Percentiles rank a stretch among this genome's conserved stretches.
Conservation (phyloP, 352 stramenopile genomes). For the Globisporangium canariense region DNA sequence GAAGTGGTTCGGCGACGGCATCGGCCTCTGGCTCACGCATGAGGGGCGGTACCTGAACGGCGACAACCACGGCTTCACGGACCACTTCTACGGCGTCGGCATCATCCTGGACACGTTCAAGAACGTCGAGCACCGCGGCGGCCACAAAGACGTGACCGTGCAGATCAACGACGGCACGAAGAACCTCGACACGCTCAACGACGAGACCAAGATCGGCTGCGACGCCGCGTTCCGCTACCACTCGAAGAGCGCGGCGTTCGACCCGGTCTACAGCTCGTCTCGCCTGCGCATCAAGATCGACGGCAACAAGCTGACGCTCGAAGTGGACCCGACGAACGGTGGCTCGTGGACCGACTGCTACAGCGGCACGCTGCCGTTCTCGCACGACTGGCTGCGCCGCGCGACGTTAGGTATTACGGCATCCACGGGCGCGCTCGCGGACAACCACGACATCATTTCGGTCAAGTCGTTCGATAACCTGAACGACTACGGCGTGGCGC, state of each 20-base stretch:
- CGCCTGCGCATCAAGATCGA: slow-evolving; percentile 63
- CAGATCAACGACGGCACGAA: slow-evolving; percentile 79
- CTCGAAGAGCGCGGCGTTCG: slow-evolving; percentile 61
- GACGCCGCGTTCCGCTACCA: slow-evolving; percentile 79
- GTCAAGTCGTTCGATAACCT: slow-evolving; percentile 61
- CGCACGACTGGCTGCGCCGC: slow-evolving; percentile 57
- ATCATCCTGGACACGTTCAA: slow-evolving; percentile 79
- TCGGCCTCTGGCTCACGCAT: slow-evolving; percentile 73
- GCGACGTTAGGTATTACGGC: slow-evolving; percentile 70
- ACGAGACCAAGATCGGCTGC: slow-evolving; percentile 71
- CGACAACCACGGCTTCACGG: slow-evolving; percentile 73
- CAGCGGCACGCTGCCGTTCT: slow-evolving; percentile 59
- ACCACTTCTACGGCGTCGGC: slow-evolving; percentile 67
- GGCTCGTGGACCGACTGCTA: slow-evolving; percentile 66
- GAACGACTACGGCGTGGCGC: slow-evolving; percentile 48
- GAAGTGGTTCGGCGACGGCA: slow-evolving; percentile 77
- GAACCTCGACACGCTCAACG: slow-evolving; percentile 59
- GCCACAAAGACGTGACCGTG: slow-evolving; percentile 80
- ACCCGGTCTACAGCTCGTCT: slow-evolving; percentile 69
- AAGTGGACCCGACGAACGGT: slow-evolving; percentile 57
- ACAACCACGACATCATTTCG: slow-evolving; percentile 82
- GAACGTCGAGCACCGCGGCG: slow-evolving; percentile 73
- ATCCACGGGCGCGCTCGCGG: slow-evolving; percentile 70
- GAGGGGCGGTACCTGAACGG: slow-evolving; percentile 47
- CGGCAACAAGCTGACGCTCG: slow-evolving; percentile 45